These are phyloP conservation scores for Penicillium angulare DNA, from an alignment of 495 filamentous ascomycete genomes.

Conservation along the genomic window DNA sequence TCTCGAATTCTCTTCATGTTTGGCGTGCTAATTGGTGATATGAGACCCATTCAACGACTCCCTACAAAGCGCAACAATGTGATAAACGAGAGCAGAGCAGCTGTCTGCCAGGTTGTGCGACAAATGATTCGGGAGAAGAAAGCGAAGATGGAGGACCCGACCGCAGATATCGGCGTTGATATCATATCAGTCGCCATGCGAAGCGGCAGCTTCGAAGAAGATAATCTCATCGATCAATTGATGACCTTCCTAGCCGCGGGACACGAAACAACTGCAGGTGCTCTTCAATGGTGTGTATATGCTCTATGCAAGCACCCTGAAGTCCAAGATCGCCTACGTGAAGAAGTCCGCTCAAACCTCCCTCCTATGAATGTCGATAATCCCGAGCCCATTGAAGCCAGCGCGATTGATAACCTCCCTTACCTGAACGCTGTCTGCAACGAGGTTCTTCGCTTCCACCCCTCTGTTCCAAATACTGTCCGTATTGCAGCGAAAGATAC, in stretches of 20 bases:
- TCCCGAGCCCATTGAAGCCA: slow-evolving; percentile 45
- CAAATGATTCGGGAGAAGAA: slow-evolving; percentile 70
- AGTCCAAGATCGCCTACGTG: slow-evolving; percentile 55
- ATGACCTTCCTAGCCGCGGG: slow-evolving; percentile 96
- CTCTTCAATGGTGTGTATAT: slow-evolving; percentile 61
- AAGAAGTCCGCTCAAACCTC: slow-evolving; percentile 61
- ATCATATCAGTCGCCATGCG: slow-evolving; percentile 82
- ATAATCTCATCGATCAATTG: slow-evolving; percentile 82
- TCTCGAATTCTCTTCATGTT: slow-evolving; percentile 38
- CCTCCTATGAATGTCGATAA: slow-evolving; percentile 50
- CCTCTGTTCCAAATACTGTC: slow-evolving; percentile 60
- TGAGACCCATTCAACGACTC: slow-evolving; percentile 38
- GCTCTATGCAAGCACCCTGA: slow-evolving; percentile 57
- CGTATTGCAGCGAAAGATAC: slow-evolving; percentile 65
- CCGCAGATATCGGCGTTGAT: slow-evolving; percentile 54
- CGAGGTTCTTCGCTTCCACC: slow-evolving; percentile 57
- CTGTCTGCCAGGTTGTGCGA: slow-evolving; percentile 61
- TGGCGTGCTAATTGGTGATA: slow-evolving; percentile 38
- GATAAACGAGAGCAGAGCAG: slow-evolving; percentile 49
- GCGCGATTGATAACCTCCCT: slow-evolving; percentile 52
- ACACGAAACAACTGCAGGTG: slow-evolving; percentile 72
- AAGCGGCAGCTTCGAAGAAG: slow-evolving; percentile 71
- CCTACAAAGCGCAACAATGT: slow-evolving; percentile 68
- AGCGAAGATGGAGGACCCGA: slow-evolving; percentile 50
- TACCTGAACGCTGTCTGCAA: slow-evolving; percentile 64